phyloP scores from a whole-genome alignment of 352 stramenopile species.

The Pythium periplocum region DNA sequence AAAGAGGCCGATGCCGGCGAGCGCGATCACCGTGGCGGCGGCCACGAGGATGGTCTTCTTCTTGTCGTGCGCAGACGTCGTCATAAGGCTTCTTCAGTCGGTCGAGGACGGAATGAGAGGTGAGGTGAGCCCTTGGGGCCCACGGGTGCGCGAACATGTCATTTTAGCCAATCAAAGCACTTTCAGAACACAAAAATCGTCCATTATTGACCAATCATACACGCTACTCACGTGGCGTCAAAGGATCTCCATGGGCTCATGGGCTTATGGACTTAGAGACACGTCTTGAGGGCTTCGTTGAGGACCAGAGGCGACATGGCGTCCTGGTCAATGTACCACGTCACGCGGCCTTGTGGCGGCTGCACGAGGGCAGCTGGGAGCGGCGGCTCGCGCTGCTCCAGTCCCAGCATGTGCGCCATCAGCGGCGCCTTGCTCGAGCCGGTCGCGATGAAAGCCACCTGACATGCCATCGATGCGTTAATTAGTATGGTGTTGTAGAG shows the following conservation, averaged over 20 bases:
- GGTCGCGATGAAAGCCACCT: conserved; percentile 90
- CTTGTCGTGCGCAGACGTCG: conserved; percentile 30
- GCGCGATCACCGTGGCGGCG: conserved; percentile 32
- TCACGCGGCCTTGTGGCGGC: conserved; percentile 59
- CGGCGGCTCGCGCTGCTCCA: conserved; percentile 48
- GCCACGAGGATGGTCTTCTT: conserved; percentile 60
- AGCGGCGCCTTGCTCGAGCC: conserved; percentile 86
- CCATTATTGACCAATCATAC: conserved; percentile 12
- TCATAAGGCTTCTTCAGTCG: too few relatives aligned
- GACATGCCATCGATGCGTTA: neutral
- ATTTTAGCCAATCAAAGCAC: conserved; percentile 9
- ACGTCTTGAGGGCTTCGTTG: conserved; percentile 1
- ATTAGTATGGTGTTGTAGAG: neutral
- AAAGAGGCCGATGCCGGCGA: conserved; percentile 49
- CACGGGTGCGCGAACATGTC: neutral
- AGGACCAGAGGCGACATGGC: conserved; percentile 31
- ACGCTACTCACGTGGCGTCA: too few relatives aligned
- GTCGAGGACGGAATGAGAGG: too few relatives aligned
- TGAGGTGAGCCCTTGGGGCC: too few relatives aligned
- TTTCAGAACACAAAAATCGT: conserved; percentile 3
- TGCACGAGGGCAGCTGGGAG: conserved; percentile 74
- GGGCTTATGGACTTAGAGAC: neutral
- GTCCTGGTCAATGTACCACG: conserved; percentile 85
- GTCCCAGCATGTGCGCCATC: conserved; percentile 75
- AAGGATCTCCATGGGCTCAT: neutral